Percentiles rank a stretch among this genome's conserved stretches.
These are phyloP conservation scores for Cutaneotrichosporon dermatis DNA, from an alignment of 1,284 basidiomycete species.

Conservation along the genomic window DNA sequence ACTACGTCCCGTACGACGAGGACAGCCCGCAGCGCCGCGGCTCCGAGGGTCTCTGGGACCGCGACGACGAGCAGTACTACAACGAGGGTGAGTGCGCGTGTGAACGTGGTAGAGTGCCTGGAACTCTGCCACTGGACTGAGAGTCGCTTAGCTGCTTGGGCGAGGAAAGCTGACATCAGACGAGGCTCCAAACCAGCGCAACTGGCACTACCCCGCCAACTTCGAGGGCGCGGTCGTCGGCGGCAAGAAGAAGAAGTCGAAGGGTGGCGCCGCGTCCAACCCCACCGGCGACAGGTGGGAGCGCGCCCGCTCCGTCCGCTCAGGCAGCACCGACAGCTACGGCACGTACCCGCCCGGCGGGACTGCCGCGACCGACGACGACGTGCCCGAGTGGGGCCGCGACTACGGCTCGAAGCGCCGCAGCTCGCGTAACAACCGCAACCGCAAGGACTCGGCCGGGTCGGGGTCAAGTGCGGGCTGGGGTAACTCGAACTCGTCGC, in stretches of 20 bases:
- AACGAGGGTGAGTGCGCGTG: slow-evolving; percentile 20
- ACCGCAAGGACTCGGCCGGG: slow-evolving; percentile 4
- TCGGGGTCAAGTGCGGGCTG: not conserved
- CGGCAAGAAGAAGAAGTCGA: slow-evolving; percentile 19
- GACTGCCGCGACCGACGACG: slow-evolving; percentile 38
- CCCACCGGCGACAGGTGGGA: slow-evolving; percentile 36
- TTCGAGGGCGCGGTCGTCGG: slow-evolving; percentile 46
- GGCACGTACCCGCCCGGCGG: slow-evolving; percentile 31
- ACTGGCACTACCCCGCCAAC: slow-evolving; percentile 51
- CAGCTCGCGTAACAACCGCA: slow-evolving; percentile 24
- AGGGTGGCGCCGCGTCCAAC: not conserved
- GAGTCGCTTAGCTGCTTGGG: not conserved
- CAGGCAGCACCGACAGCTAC: slow-evolving; percentile 19
- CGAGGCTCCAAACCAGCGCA: slow-evolving; percentile 46
- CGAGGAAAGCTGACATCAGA: slow-evolving; percentile 20
- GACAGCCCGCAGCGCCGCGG: slow-evolving; percentile 23
- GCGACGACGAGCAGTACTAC: slow-evolving; percentile 47
- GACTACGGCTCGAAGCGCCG: slow-evolving; percentile 44
- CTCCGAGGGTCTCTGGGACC: slow-evolving; percentile 43
- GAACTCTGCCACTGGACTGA: too few relatives aligned
- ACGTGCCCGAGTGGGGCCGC: slow-evolving; percentile 50
- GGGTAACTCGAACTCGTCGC: not conserved
- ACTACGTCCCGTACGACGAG: slow-evolving; percentile 40
- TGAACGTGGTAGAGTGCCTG: too few relatives aligned
- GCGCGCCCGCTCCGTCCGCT: slow-evolving; percentile 26